Conservation (phyloP, 345 rosid species). For the Aethionema arabicum region DNA sequence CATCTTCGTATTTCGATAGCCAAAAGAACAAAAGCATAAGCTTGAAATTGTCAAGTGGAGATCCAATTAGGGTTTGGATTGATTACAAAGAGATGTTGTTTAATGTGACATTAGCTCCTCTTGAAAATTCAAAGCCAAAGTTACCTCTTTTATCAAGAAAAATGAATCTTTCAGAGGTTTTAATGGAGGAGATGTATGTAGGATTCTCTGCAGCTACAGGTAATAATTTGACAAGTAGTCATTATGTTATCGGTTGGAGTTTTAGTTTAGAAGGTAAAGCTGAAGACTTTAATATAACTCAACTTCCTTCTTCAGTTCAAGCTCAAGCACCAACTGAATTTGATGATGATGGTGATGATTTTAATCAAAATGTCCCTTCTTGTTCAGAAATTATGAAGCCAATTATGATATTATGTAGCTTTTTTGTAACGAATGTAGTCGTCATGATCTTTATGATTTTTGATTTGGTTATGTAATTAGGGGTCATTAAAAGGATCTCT, state of each 20-base stretch:
- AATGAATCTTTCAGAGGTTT: slow-evolving; percentile 42
- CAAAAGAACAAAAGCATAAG: slow-evolving; percentile 28
- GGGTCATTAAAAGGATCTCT: too few species aligned
- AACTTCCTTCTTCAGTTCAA: slow-evolving; percentile 51
- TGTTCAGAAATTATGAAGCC: slow-evolving; percentile 18
- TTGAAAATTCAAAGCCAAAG: slow-evolving; percentile 36
- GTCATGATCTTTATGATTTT: slow-evolving; percentile 11
- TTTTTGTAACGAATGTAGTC: too few species aligned
- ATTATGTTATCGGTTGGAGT: slow-evolving; percentile 63
- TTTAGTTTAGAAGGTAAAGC: slow-evolving; percentile 51
- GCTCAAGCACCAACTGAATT: slow-evolving; percentile 17
- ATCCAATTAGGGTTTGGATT: slow-evolving; percentile 56
- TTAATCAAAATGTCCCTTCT: not conserved
- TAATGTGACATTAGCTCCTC: slow-evolving; percentile 51
- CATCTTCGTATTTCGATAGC: slow-evolving; percentile 44
- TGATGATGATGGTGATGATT: slow-evolving; percentile 29
- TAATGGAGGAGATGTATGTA: slow-evolving; percentile 46
- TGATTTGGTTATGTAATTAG: too few species aligned
- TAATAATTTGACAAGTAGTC: slow-evolving; percentile 32
- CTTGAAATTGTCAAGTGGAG: slow-evolving; percentile 39
- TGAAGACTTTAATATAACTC: slow-evolving; percentile 38
- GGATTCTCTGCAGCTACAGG: slow-evolving; percentile 69
- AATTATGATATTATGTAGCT: not conserved
- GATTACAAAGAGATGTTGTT: slow-evolving; percentile 50
- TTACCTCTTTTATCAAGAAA: slow-evolving; percentile 50